Percentiles rank a stretch among this genome's conserved stretches.
Evolutionary conservation across 257 asterid species (phyloP).

Genomic region (Ilex asprella): DNA sequence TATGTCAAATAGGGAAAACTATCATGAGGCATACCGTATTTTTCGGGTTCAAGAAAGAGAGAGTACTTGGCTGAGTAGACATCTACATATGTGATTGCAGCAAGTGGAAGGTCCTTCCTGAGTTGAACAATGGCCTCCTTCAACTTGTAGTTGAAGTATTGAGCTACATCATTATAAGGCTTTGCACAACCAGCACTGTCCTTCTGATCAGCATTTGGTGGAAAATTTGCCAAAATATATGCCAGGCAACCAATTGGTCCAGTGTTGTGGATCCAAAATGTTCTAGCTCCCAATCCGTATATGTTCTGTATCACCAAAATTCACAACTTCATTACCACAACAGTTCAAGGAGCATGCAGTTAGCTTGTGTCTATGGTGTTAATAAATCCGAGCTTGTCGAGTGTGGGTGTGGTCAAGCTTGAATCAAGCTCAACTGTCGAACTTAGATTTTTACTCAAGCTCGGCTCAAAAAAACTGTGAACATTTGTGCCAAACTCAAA

Average conservation of each 20-base stretch:
- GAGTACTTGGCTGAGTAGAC: conserved; percentile 52
- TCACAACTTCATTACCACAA: no score
- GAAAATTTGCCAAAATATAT: conserved; percentile 48
- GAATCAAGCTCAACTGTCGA: no score
- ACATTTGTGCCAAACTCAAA: no score
- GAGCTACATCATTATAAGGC: conserved; percentile 64
- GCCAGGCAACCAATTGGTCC: neutral
- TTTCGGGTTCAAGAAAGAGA: conserved; percentile 41
- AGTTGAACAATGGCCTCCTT: conserved; percentile 34
- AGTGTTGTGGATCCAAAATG: neutral
- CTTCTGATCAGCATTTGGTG: conserved; percentile 45
- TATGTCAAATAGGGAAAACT: no score
- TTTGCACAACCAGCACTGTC: conserved; percentile 57
- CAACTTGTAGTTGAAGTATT: conserved; percentile 50
- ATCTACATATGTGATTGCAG: conserved; percentile 63
- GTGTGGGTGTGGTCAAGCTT: no score
- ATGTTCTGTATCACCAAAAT: neutral
- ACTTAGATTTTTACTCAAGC: no score
- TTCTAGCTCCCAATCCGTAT: neutral
- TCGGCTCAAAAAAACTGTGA: no score
- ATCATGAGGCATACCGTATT: conserved; percentile 32
- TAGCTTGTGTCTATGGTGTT: conserved; percentile 82
- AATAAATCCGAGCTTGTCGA: neutral
- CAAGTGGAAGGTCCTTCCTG: conserved; percentile 54
- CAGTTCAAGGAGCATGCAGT: conserved; percentile 31